Percentiles rank a stretch among this genome's conserved stretches.
Conservation (phyloP, 805 yeast genomes). For the Pichia nanzhaoensis region DNA sequence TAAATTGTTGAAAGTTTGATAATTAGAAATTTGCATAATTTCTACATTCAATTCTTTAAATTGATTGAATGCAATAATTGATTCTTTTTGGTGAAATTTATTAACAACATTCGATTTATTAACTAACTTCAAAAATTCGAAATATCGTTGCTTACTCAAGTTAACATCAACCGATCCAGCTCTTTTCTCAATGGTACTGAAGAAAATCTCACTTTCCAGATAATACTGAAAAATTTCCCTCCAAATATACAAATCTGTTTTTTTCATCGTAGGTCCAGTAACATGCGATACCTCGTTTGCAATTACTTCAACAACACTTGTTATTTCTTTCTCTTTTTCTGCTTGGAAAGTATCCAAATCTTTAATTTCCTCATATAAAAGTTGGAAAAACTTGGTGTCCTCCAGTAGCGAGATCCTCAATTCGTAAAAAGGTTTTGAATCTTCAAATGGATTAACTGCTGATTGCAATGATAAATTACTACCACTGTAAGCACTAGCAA, state of each 20-base stretch:
- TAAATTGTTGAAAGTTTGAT: conserved; percentile 53
- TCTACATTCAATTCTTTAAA: conserved; percentile 50
- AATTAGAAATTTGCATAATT: conserved; percentile 50
- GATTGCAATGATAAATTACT: conserved; percentile 12
- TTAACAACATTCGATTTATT: conserved; percentile 32
- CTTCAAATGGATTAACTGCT: conserved; percentile 24
- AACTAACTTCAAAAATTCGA: conserved; percentile 35
- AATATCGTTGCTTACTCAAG: conserved; percentile 40
- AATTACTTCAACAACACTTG: conserved; percentile 36
- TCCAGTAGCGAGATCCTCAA: conserved; percentile 39
- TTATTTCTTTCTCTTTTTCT: conserved; percentile 38
- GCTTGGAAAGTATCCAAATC: conserved; percentile 39
- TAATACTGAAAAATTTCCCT: conserved; percentile 59
- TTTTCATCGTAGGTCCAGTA: conserved; percentile 36
- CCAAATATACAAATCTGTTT: conserved; percentile 61
- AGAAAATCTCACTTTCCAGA: conserved; percentile 60
- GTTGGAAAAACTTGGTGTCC: conserved; percentile 54
- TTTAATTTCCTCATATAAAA: conserved; percentile 48
- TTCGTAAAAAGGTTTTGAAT: conserved; percentile 15
- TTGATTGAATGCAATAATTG: conserved; percentile 38
- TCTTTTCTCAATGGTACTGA: conserved; percentile 35
- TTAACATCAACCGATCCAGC: conserved; percentile 38
- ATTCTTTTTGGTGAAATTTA: conserved; percentile 41
- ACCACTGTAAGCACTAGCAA: background rate
- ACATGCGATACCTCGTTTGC: conserved; percentile 34